Base-by-base conservation (phyloP, 1,284 basidiomycete genomes). In the Puccinia coronata region DNA sequence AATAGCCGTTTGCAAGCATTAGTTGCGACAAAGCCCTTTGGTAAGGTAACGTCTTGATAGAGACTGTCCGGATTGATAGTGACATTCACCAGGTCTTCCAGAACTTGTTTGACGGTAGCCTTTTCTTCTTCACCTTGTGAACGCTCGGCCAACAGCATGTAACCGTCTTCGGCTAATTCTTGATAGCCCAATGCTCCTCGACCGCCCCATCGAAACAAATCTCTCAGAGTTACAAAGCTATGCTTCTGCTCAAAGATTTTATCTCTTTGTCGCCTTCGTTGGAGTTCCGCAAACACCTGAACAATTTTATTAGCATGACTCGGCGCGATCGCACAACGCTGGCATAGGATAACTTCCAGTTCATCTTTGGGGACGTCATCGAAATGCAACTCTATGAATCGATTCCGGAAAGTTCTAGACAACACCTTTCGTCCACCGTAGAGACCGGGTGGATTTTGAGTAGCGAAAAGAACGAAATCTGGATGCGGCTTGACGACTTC, bases 331-430 rank as follows among this genome's bases (percentile, higher is more conserved):
- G n/a, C n/a, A n/a, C n/a, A n/a, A n/a, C n/a, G n/a, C n/a, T n/a
- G n/a, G n/a, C 92, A 94, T 16, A 98, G 88, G 83, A 99, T 99
- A 0, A 91, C 92, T 87, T 98, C 94, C 47, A 99, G 88, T 87
- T 99, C 97, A 18, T 89, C 89, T 86, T 86, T 93, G 0, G 97
- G 97, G 0, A 99, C 96, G 84, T 99, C 97, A 83, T 95, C 93
- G 85, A 99, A 99, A 86, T 99, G 96, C 49, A 99, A 93, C 87
- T 99, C 97, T 23, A 99, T 89, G 87, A 99, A 99, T n/a, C 97
- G 93, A 87, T 97, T 98, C 47, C 97, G 91, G 88, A 99, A 98
- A 0, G 97, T 97, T 43, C 97, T 91, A 2, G 96, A 98, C 16
- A 99, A 88, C 5, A 98, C 90, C 86, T 99, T 99, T 83, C 97